Evolutionary conservation across 1,284 basidiomycete species (phyloP), one percentile per base, ranked within the genome.

Genomic region (Fomes fomentarius): DNA sequence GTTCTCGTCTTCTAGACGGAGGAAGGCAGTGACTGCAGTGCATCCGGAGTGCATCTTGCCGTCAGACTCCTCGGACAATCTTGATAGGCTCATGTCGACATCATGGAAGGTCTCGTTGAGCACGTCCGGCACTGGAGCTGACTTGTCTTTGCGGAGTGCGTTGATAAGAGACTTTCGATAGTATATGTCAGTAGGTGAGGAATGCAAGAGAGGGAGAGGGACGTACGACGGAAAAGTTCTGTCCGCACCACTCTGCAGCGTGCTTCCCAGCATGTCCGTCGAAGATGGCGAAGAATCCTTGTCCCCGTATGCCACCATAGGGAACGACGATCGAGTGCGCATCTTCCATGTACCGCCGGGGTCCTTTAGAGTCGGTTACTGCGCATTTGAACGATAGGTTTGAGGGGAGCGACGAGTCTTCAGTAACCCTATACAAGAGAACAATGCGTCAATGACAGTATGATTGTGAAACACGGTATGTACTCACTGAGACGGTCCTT

Each of bases 261-360:
- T 98, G 93, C 70, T 98, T 98, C 19, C 97, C 97, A 0, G 97
- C 97, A 69, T 99, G 97, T 3, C 97, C 97, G 66, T 99, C 97
- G 67, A 99, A 99, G 40, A 99, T 87, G 11, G 95, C 95, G 69
- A 97, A 98, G 77, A 97, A 98, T 8, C 94, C 96, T 71, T 99
- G 97, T 0, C 96, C 96, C 41, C 87, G 84, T 12, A 99, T 80
- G 31, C 87, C 85, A 24, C 87, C 94, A 71, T 93, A 99, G 69
- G 98, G 94, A 61, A 96, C 91, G 50, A 98, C 84, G 67, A 98
- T 98, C 28, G 94, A 93, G 71, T 99, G 96, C 1, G 96, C 85
- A 71, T 99, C 97, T 72, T 99, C 97, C 97, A 99, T 99, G 31
- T 90, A 93, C 58, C 96, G 80, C 56, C 97, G 80, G 62, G 92